phyloP scores from a whole-genome alignment of 768 basidiomycete species.

The Tylopilus intermedius region DNA sequence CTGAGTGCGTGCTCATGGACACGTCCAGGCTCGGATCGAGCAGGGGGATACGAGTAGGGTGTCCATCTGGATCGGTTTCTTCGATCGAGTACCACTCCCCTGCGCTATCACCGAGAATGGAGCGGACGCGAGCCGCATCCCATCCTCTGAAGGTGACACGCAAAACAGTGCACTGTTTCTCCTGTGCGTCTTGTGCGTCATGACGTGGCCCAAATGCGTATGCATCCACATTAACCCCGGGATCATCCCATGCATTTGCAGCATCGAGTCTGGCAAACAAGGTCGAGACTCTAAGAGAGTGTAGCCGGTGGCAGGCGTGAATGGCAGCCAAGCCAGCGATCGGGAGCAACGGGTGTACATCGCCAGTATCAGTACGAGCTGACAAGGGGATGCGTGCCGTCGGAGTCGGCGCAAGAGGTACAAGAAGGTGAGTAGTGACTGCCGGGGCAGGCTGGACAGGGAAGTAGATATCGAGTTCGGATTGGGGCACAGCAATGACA shows the following conservation, averaged over 20 bases:
- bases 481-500: constrained; percentile 5
- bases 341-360: constrained; percentile 43
- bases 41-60: neutral
- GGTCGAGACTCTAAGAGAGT: constrained; percentile 60
- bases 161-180: constrained; percentile 60
- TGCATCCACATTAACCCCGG: constrained; percentile 49
- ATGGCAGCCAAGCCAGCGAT: constrained; percentile 46
- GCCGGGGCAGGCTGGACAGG: constrained; percentile 29
- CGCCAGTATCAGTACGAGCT: constrained; percentile 12
- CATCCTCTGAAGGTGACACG: constrained; percentile 73
- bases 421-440: constrained; percentile 63
- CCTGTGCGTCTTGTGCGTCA: constrained; percentile 26
- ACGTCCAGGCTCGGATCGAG: constrained; percentile 3
- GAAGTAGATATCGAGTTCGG: constrained; percentile 63
- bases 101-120: constrained; percentile 66
- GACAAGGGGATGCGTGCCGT: constrained; percentile 59
- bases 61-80: constrained; percentile 36
- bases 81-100: constrained; percentile 74
- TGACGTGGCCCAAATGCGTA: constrained; percentile 51
- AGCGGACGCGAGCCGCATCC: constrained; percentile 58
- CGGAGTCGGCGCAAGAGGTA: constrained; percentile 75
- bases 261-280: constrained; percentile 69
- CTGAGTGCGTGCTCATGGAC: neutral
- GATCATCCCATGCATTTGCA: constrained; percentile 55
- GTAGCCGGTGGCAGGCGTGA: constrained; percentile 49